Evolutionary conservation across 2,329 filamentous ascomycete genomes (phyloP).

Genomic region (Microdochium paspali): DNA sequence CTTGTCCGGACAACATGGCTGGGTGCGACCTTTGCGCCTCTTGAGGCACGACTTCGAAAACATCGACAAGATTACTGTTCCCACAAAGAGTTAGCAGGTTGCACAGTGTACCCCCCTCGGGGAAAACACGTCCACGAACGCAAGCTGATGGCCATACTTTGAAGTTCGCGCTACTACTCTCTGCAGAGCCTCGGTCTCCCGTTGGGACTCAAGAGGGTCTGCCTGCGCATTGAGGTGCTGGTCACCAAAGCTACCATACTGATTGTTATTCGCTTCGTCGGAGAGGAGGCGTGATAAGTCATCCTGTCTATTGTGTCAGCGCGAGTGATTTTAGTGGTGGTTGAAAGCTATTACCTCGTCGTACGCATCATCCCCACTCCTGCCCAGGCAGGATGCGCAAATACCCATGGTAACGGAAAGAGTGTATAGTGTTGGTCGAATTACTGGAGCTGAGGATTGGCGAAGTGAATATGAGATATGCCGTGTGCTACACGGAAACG

Average conservation of each 20-base stretch:
- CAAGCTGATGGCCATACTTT: conserved; percentile 34
- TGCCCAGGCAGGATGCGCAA: conserved; percentile 52
- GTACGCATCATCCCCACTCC: conserved; percentile 36
- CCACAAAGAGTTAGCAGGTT: conserved; percentile 8
- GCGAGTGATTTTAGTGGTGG: neutral
- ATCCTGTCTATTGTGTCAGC: conserved; percentile 26
- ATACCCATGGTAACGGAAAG: conserved; percentile 37
- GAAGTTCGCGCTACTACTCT: conserved; percentile 55
- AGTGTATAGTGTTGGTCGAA: neutral
- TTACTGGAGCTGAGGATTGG: too few species aligned
- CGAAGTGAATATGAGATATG: too few species aligned
- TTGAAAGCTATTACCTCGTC: conserved; percentile 38
- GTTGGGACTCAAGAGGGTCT: conserved; percentile 52
- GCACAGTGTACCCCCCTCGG: conserved; percentile 1
- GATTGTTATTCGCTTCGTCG: conserved; percentile 47
- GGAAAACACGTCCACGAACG: neutral
- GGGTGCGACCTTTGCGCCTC: conserved; percentile 23
- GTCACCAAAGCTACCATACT: conserved; percentile 56
- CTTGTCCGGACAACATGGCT: conserved; percentile 34
- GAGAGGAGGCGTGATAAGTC: conserved; percentile 50
- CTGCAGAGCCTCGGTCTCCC: conserved; percentile 56
- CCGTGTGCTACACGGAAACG: too few species aligned
- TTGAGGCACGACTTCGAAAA: conserved; percentile 54
- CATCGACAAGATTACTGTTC: conserved; percentile 55
- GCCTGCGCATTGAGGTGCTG: conserved; percentile 42